phyloP scores from a whole-genome alignment of 2,329 filamentous ascomycete genomes.

The Aspergillus sp. region DNA sequence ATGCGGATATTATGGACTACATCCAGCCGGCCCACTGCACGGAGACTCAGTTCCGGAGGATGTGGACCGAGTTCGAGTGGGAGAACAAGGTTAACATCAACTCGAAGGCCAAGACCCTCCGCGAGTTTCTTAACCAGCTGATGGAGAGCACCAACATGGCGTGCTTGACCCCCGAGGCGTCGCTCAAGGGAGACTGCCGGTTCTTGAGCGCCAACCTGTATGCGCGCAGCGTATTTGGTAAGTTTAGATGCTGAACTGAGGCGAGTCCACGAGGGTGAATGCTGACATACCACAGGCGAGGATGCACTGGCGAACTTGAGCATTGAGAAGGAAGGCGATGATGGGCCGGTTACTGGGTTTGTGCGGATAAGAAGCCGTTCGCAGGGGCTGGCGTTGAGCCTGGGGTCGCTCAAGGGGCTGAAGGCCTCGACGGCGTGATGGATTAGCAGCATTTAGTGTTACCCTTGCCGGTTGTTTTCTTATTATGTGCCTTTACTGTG shows the following conservation, averaged over 20 bases:
- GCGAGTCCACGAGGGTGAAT: too few species aligned
- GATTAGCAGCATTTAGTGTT: slow-evolving; percentile 20
- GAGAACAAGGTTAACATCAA: slow-evolving; percentile 99
- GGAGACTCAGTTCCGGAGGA: slow-evolving; percentile 97
- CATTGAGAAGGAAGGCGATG: slow-evolving; percentile 93
- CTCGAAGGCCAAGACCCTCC: slow-evolving; percentile 83
- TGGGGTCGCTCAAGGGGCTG: slow-evolving; percentile 88
- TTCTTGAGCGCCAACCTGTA: slow-evolving; percentile 97
- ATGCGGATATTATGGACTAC: slow-evolving; percentile 99
- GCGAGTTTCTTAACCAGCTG: slow-evolving; percentile 84
- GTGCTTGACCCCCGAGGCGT: slow-evolving; percentile 91
- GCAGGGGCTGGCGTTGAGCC: slow-evolving; percentile 84
- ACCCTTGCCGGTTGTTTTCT: slow-evolving; percentile 13
- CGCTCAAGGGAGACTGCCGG: slow-evolving; percentile 92
- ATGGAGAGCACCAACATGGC: slow-evolving; percentile 99
- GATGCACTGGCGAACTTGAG: slow-evolving; percentile 94
- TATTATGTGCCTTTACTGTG: slow-evolving; percentile 14
- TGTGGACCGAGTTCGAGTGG: slow-evolving; percentile 99
- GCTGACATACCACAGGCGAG: slow-evolving; percentile 60
- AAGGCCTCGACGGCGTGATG: slow-evolving; percentile 53
- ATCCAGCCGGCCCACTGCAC: slow-evolving; percentile 95
- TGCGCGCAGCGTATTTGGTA: slow-evolving; percentile 95
- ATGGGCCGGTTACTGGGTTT: slow-evolving; percentile 92
- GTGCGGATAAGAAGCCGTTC: slow-evolving; percentile 95
- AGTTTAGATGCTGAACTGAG: too few species aligned